A percentile compares a stretch with the other conserved stretches of the same genome.
Evolutionary conservation across 805 yeast genomes (phyloP).

Genomic region (Kockiozyma suomiensis): DNA sequence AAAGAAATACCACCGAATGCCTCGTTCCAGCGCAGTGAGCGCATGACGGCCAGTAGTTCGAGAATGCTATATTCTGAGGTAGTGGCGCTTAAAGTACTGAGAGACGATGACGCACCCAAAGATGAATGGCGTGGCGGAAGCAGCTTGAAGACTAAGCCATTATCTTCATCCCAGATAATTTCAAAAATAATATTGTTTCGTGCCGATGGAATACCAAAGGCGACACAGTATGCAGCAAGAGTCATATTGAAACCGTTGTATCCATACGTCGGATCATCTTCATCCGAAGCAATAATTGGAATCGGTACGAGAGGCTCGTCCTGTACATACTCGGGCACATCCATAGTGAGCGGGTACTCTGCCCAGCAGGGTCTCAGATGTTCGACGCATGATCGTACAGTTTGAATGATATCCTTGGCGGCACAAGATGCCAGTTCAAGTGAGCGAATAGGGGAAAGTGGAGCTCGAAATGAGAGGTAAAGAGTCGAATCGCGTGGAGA

Average conservation of each 20-base stretch:
- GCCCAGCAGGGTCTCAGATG: slow-evolving; percentile 36
- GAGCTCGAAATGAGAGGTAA: slow-evolving; percentile 35
- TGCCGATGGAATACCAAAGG: slow-evolving; percentile 31
- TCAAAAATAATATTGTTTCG: slow-evolving; percentile 25
- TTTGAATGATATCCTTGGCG: slow-evolving; percentile 33
- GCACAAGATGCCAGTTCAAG: slow-evolving; percentile 36
- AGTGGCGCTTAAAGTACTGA: no score
- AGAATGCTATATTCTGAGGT: slow-evolving; percentile 20
- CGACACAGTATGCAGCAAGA: slow-evolving; percentile 36
- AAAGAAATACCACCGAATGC: slow-evolving; percentile 35
- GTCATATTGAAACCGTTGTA: slow-evolving; percentile 35
- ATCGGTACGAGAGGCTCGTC: slow-evolving; percentile 33
- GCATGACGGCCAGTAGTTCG: slow-evolving; percentile 34
- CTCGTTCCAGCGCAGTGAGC: slow-evolving; percentile 36
- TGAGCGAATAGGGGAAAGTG: slow-evolving; percentile 33
- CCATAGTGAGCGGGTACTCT: slow-evolving; percentile 34
- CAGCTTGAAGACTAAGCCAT: slow-evolving; percentile 30
- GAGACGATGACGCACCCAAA: not conserved
- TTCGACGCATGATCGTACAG: slow-evolving; percentile 26
- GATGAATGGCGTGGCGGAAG: slow-evolving; percentile 21
- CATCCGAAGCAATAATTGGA: not conserved
- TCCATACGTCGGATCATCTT: slow-evolving; percentile 10
- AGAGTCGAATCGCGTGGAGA: slow-evolving; percentile 34
- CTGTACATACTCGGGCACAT: slow-evolving; percentile 33
- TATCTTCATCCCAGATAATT: slow-evolving; percentile 26